These are phyloP conservation scores for Chaetomidium leptoderma DNA, from an alignment of 495 filamentous ascomycete genomes.

Conservation along the genomic window DNA sequence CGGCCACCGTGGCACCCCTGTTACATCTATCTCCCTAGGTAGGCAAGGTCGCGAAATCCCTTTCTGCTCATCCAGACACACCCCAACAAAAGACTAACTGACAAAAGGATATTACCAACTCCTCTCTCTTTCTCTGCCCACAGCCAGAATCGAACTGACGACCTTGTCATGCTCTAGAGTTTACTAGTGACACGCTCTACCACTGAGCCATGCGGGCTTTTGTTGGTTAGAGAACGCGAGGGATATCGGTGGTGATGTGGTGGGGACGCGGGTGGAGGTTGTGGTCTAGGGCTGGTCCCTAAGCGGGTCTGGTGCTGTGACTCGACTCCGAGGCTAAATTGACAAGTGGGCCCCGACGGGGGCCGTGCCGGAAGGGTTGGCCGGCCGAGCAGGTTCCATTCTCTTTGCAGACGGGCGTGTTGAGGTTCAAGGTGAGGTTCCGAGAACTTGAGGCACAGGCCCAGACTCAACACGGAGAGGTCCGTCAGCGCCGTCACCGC, in stretches of 20 bases:
- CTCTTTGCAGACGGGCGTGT: background rate
- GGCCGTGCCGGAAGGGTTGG: background rate
- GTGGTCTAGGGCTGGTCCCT: background rate
- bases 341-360: background rate
- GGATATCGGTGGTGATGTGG: slow-evolving; percentile 2
- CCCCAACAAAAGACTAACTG: no score
- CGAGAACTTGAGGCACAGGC: background rate
- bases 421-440: background rate
- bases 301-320: background rate
- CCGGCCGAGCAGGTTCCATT: background rate
- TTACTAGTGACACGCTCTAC: slow-evolving; percentile 20
- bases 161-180: slow-evolving; percentile 8
- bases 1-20: no score
- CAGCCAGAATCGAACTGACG: slow-evolving; percentile 17
- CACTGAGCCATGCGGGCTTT: slow-evolving; percentile 22
- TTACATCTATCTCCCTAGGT: no score
- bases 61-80: no score
- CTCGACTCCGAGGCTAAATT: background rate
- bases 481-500: background rate
- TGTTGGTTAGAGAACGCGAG: slow-evolving; percentile 1
- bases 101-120: background rate
- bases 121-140: slow-evolving; percentile 4
- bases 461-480: background rate
- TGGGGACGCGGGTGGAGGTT: background rate
- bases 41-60: no score